A percentile compares a stretch with the other conserved stretches of the same genome.
Evolutionary conservation across 2,329 filamentous ascomycete species (phyloP).

Genomic region (Sporothrix mexicana): DNA sequence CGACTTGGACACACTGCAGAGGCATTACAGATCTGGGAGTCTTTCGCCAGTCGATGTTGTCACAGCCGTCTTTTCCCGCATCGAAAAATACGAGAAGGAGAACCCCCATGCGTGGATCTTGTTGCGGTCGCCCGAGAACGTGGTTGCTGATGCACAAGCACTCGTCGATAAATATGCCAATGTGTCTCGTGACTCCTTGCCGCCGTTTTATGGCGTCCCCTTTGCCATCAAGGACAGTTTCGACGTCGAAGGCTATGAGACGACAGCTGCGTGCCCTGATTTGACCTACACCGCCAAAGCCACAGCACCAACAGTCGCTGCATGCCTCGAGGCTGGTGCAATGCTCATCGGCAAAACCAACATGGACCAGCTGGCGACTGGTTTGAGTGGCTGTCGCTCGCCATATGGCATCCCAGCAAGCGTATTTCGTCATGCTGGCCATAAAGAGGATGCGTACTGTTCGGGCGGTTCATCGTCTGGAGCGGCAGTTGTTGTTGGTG

Average conservation of each 20-base stretch:
- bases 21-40: slow-evolving; percentile 26
- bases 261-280: slow-evolving; percentile 58
- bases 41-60: slow-evolving; percentile 33
- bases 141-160: slow-evolving; percentile 49
- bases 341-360: slow-evolving; percentile 64
- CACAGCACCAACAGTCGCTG: slow-evolving; percentile 54
- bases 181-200: slow-evolving; percentile 44
- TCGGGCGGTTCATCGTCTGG: slow-evolving; percentile 63
- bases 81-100: slow-evolving; percentile 54
- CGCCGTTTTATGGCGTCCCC: slow-evolving; percentile 60
- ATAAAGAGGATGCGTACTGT: slow-evolving; percentile 37
- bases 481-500: slow-evolving; percentile 59
- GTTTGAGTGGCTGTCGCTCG: slow-evolving; percentile 61
- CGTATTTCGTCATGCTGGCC: slow-evolving; percentile 39
- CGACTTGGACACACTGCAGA: slow-evolving; percentile 30
- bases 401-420: slow-evolving; percentile 59
- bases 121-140: slow-evolving; percentile 48
- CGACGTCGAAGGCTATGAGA: slow-evolving; percentile 56
- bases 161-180: slow-evolving; percentile 49
- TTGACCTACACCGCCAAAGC: slow-evolving; percentile 54
- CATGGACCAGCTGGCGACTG: slow-evolving; percentile 67
- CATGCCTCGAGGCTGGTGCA: slow-evolving; percentile 57
- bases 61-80: slow-evolving; percentile 47
- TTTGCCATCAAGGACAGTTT: slow-evolving; percentile 64
- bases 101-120: slow-evolving; percentile 60